These are phyloP conservation scores for Saussurea involucrata DNA, from an alignment of 129 eudicot genomes.

Conservation along the genomic window DNA sequence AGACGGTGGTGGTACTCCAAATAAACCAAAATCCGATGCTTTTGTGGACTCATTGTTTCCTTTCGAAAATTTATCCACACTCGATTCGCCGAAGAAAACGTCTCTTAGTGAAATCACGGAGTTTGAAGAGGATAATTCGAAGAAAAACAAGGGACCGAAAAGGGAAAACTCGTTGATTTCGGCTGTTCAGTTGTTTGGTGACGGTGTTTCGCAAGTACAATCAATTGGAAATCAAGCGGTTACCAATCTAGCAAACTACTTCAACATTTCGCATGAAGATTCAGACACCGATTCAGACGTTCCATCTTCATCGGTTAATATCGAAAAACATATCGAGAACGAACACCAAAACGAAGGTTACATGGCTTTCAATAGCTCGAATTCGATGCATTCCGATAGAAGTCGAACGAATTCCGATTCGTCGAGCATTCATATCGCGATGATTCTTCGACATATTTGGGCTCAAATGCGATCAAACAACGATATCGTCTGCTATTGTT, in stretches of 20 bases:
- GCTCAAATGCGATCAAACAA: conserved; percentile 52
- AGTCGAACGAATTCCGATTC: conserved; percentile 29
- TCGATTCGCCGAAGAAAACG: conserved; percentile 31
- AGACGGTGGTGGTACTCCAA: conserved; percentile 3
- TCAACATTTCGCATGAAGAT: conserved; percentile 45
- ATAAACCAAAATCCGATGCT: conserved; percentile 30
- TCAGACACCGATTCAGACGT: conserved; percentile 31
- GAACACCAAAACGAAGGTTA: conserved; percentile 26
- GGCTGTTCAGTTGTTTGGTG: conserved; percentile 47
- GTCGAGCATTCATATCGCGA: conserved; percentile 22
- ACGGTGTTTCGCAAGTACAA: conserved; percentile 48
- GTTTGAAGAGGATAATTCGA: conserved; percentile 25
- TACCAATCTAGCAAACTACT: conserved; percentile 43
- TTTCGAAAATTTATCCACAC: conserved; percentile 32
- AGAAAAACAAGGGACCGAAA: conserved; percentile 14
- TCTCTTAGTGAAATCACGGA: conserved; percentile 40
- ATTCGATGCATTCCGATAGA: conserved; percentile 42
- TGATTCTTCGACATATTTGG: conserved; percentile 35
- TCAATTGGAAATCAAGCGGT: conserved; percentile 45
- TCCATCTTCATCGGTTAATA: conserved; percentile 18
- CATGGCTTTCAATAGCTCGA: conserved; percentile 29
- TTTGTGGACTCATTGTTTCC: conserved; percentile 36
- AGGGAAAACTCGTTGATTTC: conserved; percentile 32
- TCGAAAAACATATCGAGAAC: conserved; percentile 28
- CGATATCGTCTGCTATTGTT: conserved; percentile 53